Evolutionary conservation across 148 eudicot genomes (phyloP), one percentile per base, ranked within the genome.

Genomic region (Mesembryanthemum crystallinum): DNA sequence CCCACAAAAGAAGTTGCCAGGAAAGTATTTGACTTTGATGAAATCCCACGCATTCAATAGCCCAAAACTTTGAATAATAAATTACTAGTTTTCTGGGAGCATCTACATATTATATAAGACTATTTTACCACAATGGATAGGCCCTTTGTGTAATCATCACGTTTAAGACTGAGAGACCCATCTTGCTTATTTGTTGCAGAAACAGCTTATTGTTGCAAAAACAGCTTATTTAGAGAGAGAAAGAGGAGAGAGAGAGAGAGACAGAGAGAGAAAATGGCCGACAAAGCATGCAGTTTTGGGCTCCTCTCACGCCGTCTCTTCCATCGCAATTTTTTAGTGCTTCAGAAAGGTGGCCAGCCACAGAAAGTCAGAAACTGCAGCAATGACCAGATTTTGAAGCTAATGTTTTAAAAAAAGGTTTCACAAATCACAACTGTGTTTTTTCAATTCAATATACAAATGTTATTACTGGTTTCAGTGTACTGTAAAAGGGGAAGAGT

Each of bases 231-330:
- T 62, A 79, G 68, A 78, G 77, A 74, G 69, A 72, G 65, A 71
- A 69, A 72, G 77, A 55, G 78, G 80, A 11, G 24, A 27, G 24
- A 3, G 10, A 58, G 67, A 61, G 32, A 73, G 45, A 67, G n/a
- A 42, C 8, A 25, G 42, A 33, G 27, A 76, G 85, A 78, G 81
- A 73, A 67, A 85, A 85, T 89, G 93, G 97, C 90, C 84, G 89
- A 91, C 92, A 87, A 87, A 83, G 87, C 90, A 91, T 91, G 97
- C 85, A 75, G 77, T 79, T 76, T 80, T 71, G 77, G 72, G 78
- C 77, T 57, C 81, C 78, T 80, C 80, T 66, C 78, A 68, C 60
- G 69, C 51, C 73, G 67, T 78, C 54, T 80, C 28, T 78, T 74
- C 57, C 47, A 70, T 55, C 21, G 69, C 63, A 64, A 37, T 35